A percentile compares a stretch with the other conserved stretches of the same genome.
phyloP scores from a whole-genome alignment of 495 filamentous ascomycete species.

The Hypoxylon lienhwacheense region DNA sequence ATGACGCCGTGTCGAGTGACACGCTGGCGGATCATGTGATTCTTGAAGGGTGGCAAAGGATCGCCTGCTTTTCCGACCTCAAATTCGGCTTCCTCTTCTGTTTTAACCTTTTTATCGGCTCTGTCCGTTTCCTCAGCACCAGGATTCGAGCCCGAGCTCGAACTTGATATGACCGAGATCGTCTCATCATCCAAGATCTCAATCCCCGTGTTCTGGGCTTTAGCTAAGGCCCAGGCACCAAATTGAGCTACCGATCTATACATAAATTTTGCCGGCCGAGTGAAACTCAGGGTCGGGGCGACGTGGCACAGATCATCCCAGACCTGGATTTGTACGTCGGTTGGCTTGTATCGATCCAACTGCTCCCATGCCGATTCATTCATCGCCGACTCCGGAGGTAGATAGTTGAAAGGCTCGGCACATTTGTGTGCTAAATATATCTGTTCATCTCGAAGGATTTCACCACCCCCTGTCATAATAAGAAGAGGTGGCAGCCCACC shows the following conservation, averaged over 20 bases:
- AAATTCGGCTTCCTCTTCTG: slow-evolving; percentile 24
- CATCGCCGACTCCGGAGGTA: slow-evolving; percentile 65
- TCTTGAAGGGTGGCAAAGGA: slow-evolving; percentile 71
- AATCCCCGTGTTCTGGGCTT: slow-evolving; percentile 75
- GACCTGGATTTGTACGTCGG: slow-evolving; percentile 92
- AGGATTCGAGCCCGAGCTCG: slow-evolving; percentile 57
- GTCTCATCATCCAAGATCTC: slow-evolving; percentile 79
- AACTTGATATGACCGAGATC: slow-evolving; percentile 70
- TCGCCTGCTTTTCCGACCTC: slow-evolving; percentile 80
- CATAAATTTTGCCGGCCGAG: slow-evolving; percentile 92
- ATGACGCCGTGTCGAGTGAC: slow-evolving; percentile 76
- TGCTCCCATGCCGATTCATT: slow-evolving; percentile 63
- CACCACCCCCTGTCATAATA: slow-evolving; percentile 83
- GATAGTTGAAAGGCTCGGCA: slow-evolving; percentile 74
- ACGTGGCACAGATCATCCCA: slow-evolving; percentile 96
- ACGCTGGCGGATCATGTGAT: slow-evolving; percentile 88
- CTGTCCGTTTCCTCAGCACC: slow-evolving; percentile 45
- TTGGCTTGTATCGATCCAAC: slow-evolving; percentile 70
- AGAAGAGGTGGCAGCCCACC: slow-evolving; percentile 87
- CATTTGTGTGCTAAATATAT: slow-evolving; percentile 95
- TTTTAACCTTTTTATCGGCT: slow-evolving; percentile 11
- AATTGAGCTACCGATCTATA: slow-evolving; percentile 88
- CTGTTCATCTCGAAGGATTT: slow-evolving; percentile 89
- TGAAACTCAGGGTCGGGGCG: slow-evolving; percentile 86
- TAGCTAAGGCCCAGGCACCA: slow-evolving; percentile 83